Conservation (phyloP, 768 basidiomycete species). For the Mycena floridula region DNA sequence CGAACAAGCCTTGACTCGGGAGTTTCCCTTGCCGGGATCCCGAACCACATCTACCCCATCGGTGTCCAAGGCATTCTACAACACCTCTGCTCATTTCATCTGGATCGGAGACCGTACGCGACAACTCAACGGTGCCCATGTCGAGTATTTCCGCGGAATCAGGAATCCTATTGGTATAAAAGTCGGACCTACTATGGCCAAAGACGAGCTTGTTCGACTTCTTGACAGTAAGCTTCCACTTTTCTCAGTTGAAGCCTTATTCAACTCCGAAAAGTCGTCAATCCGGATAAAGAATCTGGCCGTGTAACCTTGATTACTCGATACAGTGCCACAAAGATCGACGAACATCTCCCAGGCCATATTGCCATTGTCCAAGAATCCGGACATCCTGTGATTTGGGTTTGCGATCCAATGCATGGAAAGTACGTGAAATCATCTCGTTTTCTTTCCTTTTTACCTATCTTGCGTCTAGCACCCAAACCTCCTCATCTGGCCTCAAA, state of each 20-base stretch:
- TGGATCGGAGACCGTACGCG: slow-evolving; percentile 98
- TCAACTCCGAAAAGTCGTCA: slow-evolving; percentile 54
- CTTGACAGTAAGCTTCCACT: slow-evolving; percentile 55
- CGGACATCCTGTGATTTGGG: slow-evolving; percentile 86
- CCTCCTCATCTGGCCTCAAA: slow-evolving; percentile 76
- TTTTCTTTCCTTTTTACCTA: slow-evolving; percentile 5
- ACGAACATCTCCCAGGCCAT: slow-evolving; percentile 61
- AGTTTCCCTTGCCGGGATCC: slow-evolving; percentile 36
- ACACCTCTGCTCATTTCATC: slow-evolving; percentile 89
- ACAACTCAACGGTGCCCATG: slow-evolving; percentile 87
- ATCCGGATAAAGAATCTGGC: slow-evolving; percentile 78
- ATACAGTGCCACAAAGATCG: slow-evolving; percentile 84
- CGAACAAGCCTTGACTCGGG: slow-evolving; percentile 86
- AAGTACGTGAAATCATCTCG: slow-evolving; percentile 59
- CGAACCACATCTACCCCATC: slow-evolving; percentile 5
- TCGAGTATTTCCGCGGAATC: slow-evolving; percentile 92
- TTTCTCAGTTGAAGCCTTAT: background rate
- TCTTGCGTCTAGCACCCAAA: slow-evolving; percentile 57
- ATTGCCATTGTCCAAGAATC: slow-evolving; percentile 76
- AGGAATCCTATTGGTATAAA: slow-evolving; percentile 95
- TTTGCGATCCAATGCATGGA: slow-evolving; percentile 98
- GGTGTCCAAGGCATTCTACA: slow-evolving; percentile 56
- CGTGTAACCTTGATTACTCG: slow-evolving; percentile 88
- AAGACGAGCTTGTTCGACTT: slow-evolving; percentile 69
- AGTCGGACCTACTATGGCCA: slow-evolving; percentile 83